Evolutionary conservation across 1,139 yeast species (phyloP).

Genomic region (Blastobotrys indianensis): DNA sequence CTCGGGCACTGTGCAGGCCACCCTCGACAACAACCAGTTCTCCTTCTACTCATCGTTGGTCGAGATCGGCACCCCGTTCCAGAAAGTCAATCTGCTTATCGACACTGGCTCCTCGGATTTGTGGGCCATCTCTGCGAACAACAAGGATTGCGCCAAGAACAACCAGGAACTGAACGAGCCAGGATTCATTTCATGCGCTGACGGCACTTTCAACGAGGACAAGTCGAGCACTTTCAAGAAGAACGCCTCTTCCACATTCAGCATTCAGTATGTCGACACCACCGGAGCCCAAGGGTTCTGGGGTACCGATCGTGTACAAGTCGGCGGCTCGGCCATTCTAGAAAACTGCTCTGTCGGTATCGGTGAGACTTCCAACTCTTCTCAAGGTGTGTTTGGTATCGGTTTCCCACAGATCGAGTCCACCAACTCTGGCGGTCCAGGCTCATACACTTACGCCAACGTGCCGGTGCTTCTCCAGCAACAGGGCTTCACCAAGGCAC

Average conservation of each 20-base stretch:
- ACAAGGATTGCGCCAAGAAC: slow-evolving; percentile 28
- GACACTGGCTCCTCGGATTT: slow-evolving; percentile 51
- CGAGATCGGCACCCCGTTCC: slow-evolving; percentile 37
- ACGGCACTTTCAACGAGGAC: slow-evolving; percentile 21
- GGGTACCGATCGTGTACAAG: slow-evolving; percentile 41
- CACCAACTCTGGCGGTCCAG: slow-evolving; percentile 14
- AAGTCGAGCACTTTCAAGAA: slow-evolving; percentile 20
- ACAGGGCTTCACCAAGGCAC: slow-evolving; percentile 44
- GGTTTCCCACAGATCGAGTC: slow-evolving; percentile 43
- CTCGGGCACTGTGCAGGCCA: slow-evolving; percentile 11
- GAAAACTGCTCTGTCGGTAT: slow-evolving; percentile 42
- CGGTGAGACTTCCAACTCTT: slow-evolving; percentile 41
- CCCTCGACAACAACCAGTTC: slow-evolving; percentile 19
- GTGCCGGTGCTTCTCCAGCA: slow-evolving; percentile 13
- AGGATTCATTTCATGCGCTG: slow-evolving; percentile 15
- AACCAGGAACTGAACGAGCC: slow-evolving; percentile 11
- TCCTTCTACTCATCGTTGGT: slow-evolving; percentile 35
- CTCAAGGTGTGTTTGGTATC: slow-evolving; percentile 49
- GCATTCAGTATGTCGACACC: slow-evolving; percentile 57
- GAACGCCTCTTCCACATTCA: slow-evolving; percentile 23
- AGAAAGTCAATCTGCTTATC: slow-evolving; percentile 32
- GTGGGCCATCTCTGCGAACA: slow-evolving; percentile 45
- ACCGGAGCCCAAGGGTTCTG: slow-evolving; percentile 45
- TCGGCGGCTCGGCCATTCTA: slow-evolving; percentile 32
- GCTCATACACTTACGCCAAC: slow-evolving; percentile 16